Evolutionary conservation across 208 protist species (phyloP).

Genomic region (Wallacemonas sp.): DNA sequence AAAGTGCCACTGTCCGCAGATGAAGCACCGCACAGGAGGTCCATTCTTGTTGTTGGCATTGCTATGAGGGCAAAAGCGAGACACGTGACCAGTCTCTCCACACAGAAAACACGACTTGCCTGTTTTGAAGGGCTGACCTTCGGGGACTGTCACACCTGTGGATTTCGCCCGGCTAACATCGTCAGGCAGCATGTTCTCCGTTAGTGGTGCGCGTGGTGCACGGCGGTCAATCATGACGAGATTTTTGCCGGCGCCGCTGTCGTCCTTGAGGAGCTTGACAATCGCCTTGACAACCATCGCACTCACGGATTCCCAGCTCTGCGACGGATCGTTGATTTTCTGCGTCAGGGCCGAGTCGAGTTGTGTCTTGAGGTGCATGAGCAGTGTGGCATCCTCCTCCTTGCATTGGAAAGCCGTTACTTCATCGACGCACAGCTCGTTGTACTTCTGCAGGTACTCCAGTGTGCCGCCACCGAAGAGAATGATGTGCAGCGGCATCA

Average conservation of each 20-base stretch:
- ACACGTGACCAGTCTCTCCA: slow-evolving; percentile 72
- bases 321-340: slow-evolving; percentile 85
- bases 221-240: slow-evolving; percentile 74
- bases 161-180: slow-evolving; percentile 14
- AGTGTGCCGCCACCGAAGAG: slow-evolving; percentile 89
- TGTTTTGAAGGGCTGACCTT: slow-evolving; percentile 58
- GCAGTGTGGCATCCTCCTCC: slow-evolving; percentile 74
- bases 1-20: slow-evolving; percentile 89
- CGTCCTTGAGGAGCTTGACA: slow-evolving; percentile 74
- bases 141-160: slow-evolving; percentile 8
- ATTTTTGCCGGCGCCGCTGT: slow-evolving; percentile 25
- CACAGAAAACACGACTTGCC: slow-evolving; percentile 77
- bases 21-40: slow-evolving; percentile 76
- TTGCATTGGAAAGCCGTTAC: slow-evolving; percentile 74
- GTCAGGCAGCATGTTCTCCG: slow-evolving; percentile 29
- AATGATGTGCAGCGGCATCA: slow-evolving; percentile 91
- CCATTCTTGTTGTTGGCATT: slow-evolving; percentile 44
- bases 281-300: slow-evolving; percentile 83
- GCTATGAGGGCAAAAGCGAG: slow-evolving; percentile 74
- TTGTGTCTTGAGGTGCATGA: slow-evolving; percentile 84
- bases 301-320: slow-evolving; percentile 80
- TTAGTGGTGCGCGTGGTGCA: slow-evolving; percentile 48
- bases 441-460: slow-evolving; percentile 75
- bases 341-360: slow-evolving; percentile 78
- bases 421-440: slow-evolving; percentile 84